Evolutionary conservation across 352 stramenopile species (phyloP), one percentile per base, ranked within the genome.

Genomic region (Plasmopara halstedii): DNA sequence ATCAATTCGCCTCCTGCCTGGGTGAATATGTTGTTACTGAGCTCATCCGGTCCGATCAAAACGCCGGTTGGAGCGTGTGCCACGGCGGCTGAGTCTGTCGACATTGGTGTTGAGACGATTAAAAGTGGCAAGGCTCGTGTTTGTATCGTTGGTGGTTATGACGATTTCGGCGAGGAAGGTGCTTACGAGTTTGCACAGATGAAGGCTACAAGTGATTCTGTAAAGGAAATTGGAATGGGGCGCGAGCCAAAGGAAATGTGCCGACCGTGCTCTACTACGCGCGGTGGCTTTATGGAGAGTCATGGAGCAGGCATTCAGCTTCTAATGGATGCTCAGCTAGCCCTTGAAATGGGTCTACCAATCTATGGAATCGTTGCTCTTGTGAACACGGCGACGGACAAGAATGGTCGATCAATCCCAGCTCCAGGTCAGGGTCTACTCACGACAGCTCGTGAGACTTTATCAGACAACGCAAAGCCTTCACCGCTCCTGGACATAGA

Each of bases 1-100:
- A 95, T 94, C 57, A 95, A 95, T 42, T 93, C 80, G 19, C 75
- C 85, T 32, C 73, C 84, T 31, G 84, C 82, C 0, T 95, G 84
- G 84, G 79, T 95, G 8, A 95, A 95, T 62, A 95, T 95, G 84
- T 47, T 94, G 25, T 42, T 95, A 20, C 44, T 95, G 41, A 88
- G 73, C 23, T 91, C 82, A 8, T 92, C 82, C 17, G 84, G 84
- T 9, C 84, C 80, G 13, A 95, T 95, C 56, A 92, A 95, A 72
- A 94, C 82, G 0, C 80, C 80, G 0, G 82, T 95, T 2, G 84
- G 84, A 42, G 83, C 84, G 4, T 95, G 83, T 42, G 84, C 84
- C 0, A 95, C 84, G 2, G 77, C 84, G 13, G 82, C 82, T 26
- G 84, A 94, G 62, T 93, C 80, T 27, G 70, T 95, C 8, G 84